Evolutionary conservation across 768 basidiomycete genomes (phyloP), one percentile per base, ranked within the genome.

Genomic region (Phlegmacium glaucopus): DNA sequence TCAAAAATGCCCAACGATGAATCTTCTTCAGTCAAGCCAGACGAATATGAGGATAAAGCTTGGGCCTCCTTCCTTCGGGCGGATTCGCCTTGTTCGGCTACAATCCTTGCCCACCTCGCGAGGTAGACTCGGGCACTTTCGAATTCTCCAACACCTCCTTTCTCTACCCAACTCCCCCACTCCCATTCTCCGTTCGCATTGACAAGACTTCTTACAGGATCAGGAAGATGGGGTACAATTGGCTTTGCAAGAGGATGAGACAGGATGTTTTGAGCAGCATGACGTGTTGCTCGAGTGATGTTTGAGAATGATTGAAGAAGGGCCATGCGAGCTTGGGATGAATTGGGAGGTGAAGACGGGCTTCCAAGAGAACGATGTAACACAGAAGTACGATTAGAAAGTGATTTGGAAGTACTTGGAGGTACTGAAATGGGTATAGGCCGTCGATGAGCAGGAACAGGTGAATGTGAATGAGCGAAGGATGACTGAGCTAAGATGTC

Each of bases 61-160:
- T 87, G 85, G 0, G 87, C 82, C 64, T 99, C 96, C 37, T 79
- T 77, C 53, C 83, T 70, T 36, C 96, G 77, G 5, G 93, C 83
- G 12, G 91, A 78, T 64, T 99, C 96, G 13, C 96, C 96, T 63
- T 98, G 96, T 66, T 99, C 96, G 2, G 96, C 96, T 1, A 98
- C 96, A 49, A 93, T 88, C 42, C 94, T 77, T 4, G 96, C 96
- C 96, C 96, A 99, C 27, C 91, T 77, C 9, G 96, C 96, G 8
- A 99, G 80, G 64, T 98, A 98, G 6, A 98, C 90, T 4, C 94
- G 77, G 1, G 96, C 96, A 50, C 90, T 90, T 68, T 98, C 96
- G 63, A 95, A 98, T 63, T 96, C 94, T 6, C 92, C 93, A 2
- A 96, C 90, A 0, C 93, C 89, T 28, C 90, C 86, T 61, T 89